Evolutionary conservation across 768 basidiomycete genomes (phyloP), one percentile per base, ranked within the genome.

Genomic region (Serpula lacrymans): DNA sequence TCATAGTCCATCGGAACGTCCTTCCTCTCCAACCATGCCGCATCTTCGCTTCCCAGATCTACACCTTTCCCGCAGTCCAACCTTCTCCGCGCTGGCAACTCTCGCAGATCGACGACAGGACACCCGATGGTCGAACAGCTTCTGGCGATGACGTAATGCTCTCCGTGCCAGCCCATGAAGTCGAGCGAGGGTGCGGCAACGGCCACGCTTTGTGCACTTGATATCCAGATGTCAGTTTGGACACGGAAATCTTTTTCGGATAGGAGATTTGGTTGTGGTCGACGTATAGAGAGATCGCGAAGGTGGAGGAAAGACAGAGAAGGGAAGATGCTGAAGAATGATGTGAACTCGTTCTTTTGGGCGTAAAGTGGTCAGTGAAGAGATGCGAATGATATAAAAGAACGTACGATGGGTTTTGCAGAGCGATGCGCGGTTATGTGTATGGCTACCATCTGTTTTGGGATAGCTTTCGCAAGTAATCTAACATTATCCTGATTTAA

Each of bases 1-100:
- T 83, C 82, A 61, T 82, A 84, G 59, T 83, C 82, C 64, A 83
- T 82, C 41, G 81, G 82, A n/a, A 85, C 77, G 48, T 85, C 82
- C 62, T 80, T 84, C 52, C 80, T 66, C 62, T 82, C 82, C 55
- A 81, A 59, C 81, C 81, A 83, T 31, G 74, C 68, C 22, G 74
- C 77, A 53, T 82, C 80, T 24, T 75, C 75, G 27, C 71, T 68
- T 12, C 80, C 80, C 38, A 83, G 58, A 59, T 83, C 80, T 14
- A 83, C 78, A 23, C 80, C 80, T 48, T 76, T 80, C 30, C 77
- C 79, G 52, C 79, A 82, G 54, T 83, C 81, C 39, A 82, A 53
- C 27, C 78, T 54, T 37, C 78, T 56, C 39, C 80, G 61, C 28
- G 75, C 62, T 4, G 81, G 80, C 22, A 83, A 59, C 60, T 83